Evolutionary conservation across 441 rosid genomes (phyloP).

Genomic region (Arabidopsis lyrata): DNA sequence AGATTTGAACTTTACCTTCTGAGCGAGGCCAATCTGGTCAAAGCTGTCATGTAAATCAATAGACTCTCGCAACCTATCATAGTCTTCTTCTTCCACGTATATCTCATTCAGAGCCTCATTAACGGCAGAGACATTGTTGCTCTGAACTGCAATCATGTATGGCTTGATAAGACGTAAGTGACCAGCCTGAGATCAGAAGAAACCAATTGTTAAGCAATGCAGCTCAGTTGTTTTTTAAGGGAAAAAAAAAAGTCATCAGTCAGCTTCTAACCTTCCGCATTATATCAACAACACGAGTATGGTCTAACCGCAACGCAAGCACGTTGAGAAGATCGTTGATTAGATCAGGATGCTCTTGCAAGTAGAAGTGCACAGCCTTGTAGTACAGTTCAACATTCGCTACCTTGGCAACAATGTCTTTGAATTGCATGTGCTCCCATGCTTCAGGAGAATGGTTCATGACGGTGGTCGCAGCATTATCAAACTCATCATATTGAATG

Average conservation of each 20-base stretch:
- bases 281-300: slow-evolving; percentile 96
- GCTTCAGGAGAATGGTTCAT: slow-evolving; percentile 99
- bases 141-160: slow-evolving; percentile 95
- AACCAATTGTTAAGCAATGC: slow-evolving; percentile 15
- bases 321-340: slow-evolving; percentile 95
- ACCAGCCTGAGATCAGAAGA: slow-evolving; percentile 75
- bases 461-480: slow-evolving; percentile 97
- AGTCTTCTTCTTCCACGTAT: slow-evolving; percentile 95
- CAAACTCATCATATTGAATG: slow-evolving; percentile 94
- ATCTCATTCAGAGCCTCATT: slow-evolving; percentile 96
- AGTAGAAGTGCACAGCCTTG: slow-evolving; percentile 98
- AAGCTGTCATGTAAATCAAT: slow-evolving; percentile 88
- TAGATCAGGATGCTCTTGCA: slow-evolving; percentile 98
- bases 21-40: slow-evolving; percentile 91
- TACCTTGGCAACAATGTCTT: slow-evolving; percentile 94
- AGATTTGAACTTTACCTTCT: slow-evolving; percentile 58
- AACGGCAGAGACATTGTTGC: slow-evolving; percentile 94
- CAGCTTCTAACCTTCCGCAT: slow-evolving; percentile 81
- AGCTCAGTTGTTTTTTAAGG: background rate
- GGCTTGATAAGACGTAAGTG: slow-evolving; percentile 97
- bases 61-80: slow-evolving; percentile 94
- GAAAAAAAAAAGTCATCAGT: background rate
- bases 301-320: slow-evolving; percentile 94
- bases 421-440: slow-evolving; percentile 99
- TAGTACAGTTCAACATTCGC: slow-evolving; percentile 97